Base-by-base conservation (phyloP, 495 filamentous ascomycete species). In the Hypoxylon subgilvum region DNA sequence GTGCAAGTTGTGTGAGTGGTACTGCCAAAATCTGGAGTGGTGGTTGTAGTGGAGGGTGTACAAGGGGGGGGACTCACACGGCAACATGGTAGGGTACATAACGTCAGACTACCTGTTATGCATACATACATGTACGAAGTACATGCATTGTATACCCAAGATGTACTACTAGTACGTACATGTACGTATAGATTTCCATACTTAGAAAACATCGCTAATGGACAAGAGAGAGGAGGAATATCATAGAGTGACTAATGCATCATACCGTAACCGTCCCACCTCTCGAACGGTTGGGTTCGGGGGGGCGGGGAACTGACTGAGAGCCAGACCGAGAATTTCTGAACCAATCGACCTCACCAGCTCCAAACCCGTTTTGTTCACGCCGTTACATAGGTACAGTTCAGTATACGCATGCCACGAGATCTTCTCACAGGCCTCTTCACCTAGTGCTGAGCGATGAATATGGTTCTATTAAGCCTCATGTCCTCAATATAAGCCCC, bases 21-120 rank as follows among this genome's bases (percentile, higher is more conserved):
- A 52, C 41, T 57, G 46, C 36, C 13, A 30, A 38, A 21, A 4
- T n/a, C n/a, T n/a, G 14, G 7, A 16, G 22, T 34, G 39, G 19
- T 17, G 5, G 42, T 53, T 32, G 42, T 17, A 17, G 42, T 53
- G 39, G 42, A 36, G 46, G 60, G 42, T 51, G 52, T 52, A 43
- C 28, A 38, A 49, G 52, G 53, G 23, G 14, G 13, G 13, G 16
- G 22, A 41, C 31, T 44, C 16, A 50, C 51, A 51, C 39, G 42
- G 13, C 25, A 21, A n/a, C n/a, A n/a, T n/a, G n/a, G n/a, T 38
- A 16, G 34, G 17, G 32, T 50, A 39, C 53, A 64, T 64, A 64
- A 64, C 54, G 54, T 64, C 61, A 64, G 61, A 55, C 40, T 52
- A 57, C n/a, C n/a, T n/a, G n/a, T n/a, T n/a, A 43, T 45, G 27